phyloP scores from a whole-genome alignment of 768 basidiomycete species.

The Kwoniella europaea region DNA sequence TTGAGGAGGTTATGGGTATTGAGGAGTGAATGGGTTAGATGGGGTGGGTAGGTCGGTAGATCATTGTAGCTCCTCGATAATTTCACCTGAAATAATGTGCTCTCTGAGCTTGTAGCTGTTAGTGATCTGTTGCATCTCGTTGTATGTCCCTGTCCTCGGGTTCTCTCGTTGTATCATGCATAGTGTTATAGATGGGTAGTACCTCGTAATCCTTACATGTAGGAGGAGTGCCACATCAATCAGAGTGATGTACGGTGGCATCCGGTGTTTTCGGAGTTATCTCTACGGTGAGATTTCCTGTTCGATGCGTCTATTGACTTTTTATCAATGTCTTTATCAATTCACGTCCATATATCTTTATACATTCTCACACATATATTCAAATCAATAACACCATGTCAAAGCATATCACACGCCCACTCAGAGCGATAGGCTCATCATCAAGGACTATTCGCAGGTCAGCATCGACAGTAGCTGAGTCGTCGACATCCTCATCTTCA shows the following conservation, averaged over 20 bases:
- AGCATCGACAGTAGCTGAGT: slow-evolving; percentile 11
- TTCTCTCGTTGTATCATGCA: slow-evolving; percentile 8
- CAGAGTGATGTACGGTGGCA: slow-evolving; percentile 4
- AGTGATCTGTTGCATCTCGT: background rate
- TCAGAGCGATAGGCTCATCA: slow-evolving; percentile 11
- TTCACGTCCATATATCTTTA: too few relatives aligned
- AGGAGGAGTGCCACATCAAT: slow-evolving; percentile 8
- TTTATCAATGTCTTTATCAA: background rate
- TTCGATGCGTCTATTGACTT: background rate
- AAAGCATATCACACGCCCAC: slow-evolving; percentile 2
- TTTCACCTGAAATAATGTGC: too few relatives aligned
- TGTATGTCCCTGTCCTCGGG: background rate
- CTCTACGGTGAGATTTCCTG: slow-evolving; percentile 5
- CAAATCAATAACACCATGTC: slow-evolving; percentile 12
- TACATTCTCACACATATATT: background rate
- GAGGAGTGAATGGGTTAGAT: slow-evolving; percentile 34
- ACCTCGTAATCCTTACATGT: background rate
- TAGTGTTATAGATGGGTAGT: background rate
- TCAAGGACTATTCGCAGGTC: background rate
- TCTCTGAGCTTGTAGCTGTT: too few relatives aligned
- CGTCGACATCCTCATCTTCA: slow-evolving; percentile 15
- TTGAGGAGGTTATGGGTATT: slow-evolving; percentile 30
- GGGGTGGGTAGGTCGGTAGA: background rate
- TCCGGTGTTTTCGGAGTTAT: slow-evolving; percentile 10
- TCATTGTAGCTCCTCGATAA: background rate